Base-by-base conservation (phyloP, 805 yeast genomes). In the Wickerhamomyces bovis region DNA sequence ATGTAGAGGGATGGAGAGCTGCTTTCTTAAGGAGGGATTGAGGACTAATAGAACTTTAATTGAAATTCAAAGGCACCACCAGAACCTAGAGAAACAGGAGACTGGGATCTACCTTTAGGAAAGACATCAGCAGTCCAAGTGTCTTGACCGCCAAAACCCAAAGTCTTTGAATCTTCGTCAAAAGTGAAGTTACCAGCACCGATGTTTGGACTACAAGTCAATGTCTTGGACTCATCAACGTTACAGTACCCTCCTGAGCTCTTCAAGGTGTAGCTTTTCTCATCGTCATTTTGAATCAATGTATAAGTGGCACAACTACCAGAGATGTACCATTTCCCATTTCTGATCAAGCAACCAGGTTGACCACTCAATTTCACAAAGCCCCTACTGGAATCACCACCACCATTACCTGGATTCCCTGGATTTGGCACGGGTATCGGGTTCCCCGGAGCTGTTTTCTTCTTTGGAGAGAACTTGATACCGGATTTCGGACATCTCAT, bases 241-340 rank as follows among this genome's bases (percentile, higher is more conserved):
- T 80, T 83, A 68, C 97, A 90, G 50, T 70, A 76, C 0, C 97
- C 97, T 56, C 76, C 80, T 36, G 87, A 78, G 1, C 94, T 76
- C 49, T 73, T 73, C 40, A 90, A 59, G 47, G 80, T 76, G 56
- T 51, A 48, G n/a, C 94, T 94, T 3, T 50, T 51, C 10, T 38
- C 28, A n/a, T 35, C 38, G 15, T 30, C 25, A 9, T 45, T 28
- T n/a, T 51, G 47, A 15, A 41, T 58, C 22, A 85, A 56, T 22
- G 72, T 72, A 66, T 73, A 90, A 6, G 84, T 80, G 5, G 97
- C 98, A 65, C 97, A 92, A 0, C 94, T 79, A 1, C 97, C 97
- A 38, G 68, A 62, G 5, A 75, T 61, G 66, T 83, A 87, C 94
- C 95, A 90, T 53, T 80, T 76, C 4, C 99, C 99, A 58, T 79